Conservation (phyloP, 805 yeast genomes). For the Maudiozyma pseudohumilis region DNA sequence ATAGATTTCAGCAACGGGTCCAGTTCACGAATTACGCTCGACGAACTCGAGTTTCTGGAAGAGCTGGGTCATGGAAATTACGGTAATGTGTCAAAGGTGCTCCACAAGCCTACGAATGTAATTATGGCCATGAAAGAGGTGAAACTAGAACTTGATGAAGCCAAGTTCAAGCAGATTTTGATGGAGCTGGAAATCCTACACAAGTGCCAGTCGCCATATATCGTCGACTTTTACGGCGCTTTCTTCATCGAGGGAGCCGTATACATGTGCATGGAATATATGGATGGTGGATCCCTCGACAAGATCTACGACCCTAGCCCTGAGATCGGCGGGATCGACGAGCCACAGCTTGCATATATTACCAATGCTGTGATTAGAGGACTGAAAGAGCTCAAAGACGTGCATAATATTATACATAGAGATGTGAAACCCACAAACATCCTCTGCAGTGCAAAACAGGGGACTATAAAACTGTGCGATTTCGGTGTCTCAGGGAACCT, state of each 20-base stretch:
- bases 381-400: slow-evolving; percentile 73
- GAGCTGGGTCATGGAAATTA: slow-evolving; percentile 95
- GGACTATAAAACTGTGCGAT: slow-evolving; percentile 88
- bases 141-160: slow-evolving; percentile 81
- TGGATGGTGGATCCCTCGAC: slow-evolving; percentile 94
- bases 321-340: slow-evolving; percentile 54
- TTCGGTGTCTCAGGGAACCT: slow-evolving; percentile 93
- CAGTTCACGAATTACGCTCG: slow-evolving; percentile 74
- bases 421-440: slow-evolving; percentile 97
- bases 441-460: slow-evolving; percentile 59
- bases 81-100: slow-evolving; percentile 88
- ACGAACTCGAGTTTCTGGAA: slow-evolving; percentile 70
- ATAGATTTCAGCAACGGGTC: slow-evolving; percentile 85
- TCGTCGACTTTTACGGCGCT: slow-evolving; percentile 95
- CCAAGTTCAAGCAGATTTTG: slow-evolving; percentile 85
- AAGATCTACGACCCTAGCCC: slow-evolving; percentile 55
- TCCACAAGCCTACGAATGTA: slow-evolving; percentile 86
- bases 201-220: slow-evolving; percentile 79
- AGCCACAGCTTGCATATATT: slow-evolving; percentile 68
- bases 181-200: slow-evolving; percentile 95
- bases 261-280: slow-evolving; percentile 94
- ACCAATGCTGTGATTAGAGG: slow-evolving; percentile 76
- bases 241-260: slow-evolving; percentile 97
- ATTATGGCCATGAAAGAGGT: slow-evolving; percentile 98
- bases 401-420: slow-evolving; percentile 86